Evolutionary conservation across 164 flowering plant genomes (phyloP).

Genomic region (Cinnamomum chago): DNA sequence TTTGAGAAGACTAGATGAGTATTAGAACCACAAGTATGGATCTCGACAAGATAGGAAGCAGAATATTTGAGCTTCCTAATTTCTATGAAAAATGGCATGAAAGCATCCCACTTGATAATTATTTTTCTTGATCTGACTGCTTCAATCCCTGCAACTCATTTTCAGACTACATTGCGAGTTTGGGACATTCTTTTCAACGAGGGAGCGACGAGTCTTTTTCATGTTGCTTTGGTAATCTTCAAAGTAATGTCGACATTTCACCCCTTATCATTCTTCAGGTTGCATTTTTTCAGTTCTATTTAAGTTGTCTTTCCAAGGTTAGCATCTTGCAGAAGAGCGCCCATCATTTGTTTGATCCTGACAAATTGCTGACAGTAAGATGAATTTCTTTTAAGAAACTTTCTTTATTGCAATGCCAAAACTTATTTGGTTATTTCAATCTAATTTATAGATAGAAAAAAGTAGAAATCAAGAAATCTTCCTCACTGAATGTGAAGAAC

Average conservation of each 20-base stretch:
- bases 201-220: conserved; percentile 85
- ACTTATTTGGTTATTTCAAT: neutral
- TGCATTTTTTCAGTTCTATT: neutral
- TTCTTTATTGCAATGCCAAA: neutral
- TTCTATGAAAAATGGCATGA: no score
- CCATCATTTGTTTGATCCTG: conserved; percentile 95
- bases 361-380: conserved; percentile 79
- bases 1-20: no score
- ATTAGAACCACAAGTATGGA: no score
- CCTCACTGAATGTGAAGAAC: neutral
- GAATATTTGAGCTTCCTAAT: no score
- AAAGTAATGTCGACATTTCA: conserved; percentile 39
- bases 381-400: neutral
- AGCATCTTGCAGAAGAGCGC: conserved; percentile 70
- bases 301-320: conserved; percentile 18
- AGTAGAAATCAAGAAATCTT: neutral
- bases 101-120: no score
- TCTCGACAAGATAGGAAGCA: no score
- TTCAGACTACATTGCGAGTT: conserved; percentile 85
- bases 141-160: neutral
- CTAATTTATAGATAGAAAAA: neutral
- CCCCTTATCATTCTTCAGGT: neutral
- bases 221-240: conserved; percentile 87
- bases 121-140: no score
- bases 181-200: conserved; percentile 98